phyloP scores from a whole-genome alignment of 2,329 filamentous ascomycete species.

The Penicillium hordei region DNA sequence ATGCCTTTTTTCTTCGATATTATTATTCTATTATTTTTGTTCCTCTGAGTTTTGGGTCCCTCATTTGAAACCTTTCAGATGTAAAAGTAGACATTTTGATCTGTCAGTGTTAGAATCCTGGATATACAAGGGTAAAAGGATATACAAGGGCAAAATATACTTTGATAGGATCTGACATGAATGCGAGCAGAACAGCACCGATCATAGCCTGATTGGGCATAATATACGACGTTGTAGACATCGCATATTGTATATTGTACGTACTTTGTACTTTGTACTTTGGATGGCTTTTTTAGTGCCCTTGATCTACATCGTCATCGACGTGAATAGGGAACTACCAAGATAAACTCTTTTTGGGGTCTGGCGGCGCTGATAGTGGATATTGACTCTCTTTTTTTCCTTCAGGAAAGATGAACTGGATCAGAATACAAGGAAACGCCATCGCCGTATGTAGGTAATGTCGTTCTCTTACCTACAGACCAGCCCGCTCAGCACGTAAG shows the following conservation, averaged over 20 bases:
- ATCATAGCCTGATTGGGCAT: neutral
- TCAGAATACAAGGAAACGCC: neutral
- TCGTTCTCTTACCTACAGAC: neutral
- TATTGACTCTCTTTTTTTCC: neutral
- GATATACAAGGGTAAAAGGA: neutral
- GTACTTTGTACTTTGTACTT: neutral
- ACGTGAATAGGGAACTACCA: neutral
- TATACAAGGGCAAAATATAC: neutral
- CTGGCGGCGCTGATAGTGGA: neutral
- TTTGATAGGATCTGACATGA: neutral
- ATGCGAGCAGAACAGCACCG: conserved; percentile 4
- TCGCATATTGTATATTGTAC: neutral
- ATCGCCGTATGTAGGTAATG: neutral
- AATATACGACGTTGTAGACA: neutral
- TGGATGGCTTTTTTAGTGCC: neutral
- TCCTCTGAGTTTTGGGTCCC: neutral
- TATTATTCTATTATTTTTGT: neutral
- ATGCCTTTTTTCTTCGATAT: neutral
- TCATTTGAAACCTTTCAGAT: neutral
- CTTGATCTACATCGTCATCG: neutral
- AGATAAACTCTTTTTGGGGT: neutral
- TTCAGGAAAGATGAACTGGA: neutral
- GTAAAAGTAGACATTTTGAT: neutral
- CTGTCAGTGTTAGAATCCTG: neutral
- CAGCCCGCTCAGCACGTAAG: neutral